A percentile compares a stretch with the other conserved stretches of the same genome.
Evolutionary conservation across 2,329 filamentous ascomycete genomes (phyloP).

Genomic region (Paraphaeosphaeria minitans): DNA sequence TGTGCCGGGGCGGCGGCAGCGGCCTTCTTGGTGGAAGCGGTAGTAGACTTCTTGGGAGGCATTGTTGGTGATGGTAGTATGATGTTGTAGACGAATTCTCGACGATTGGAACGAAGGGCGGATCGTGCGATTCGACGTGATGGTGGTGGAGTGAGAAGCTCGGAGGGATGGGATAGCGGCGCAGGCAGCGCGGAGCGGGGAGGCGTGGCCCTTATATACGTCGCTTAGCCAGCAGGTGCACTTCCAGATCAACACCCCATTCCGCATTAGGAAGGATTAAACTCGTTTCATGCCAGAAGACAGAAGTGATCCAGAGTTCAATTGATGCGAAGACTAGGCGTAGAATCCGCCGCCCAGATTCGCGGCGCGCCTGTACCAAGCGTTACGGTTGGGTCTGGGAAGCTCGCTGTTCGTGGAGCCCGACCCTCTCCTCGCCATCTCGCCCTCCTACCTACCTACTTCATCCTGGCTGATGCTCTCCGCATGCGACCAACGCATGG

Average conservation of each 20-base stretch:
- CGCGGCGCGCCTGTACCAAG: conserved; percentile 1
- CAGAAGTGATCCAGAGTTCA: conserved; percentile 3
- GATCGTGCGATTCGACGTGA: conserved; percentile 26
- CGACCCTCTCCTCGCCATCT: conserved; percentile 5
- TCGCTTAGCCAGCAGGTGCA: conserved; percentile 30
- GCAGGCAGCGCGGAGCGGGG: conserved; percentile 33
- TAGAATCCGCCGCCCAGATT: conserved; percentile 5
- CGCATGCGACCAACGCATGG: neutral
- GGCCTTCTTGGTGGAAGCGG: conserved; percentile 64
- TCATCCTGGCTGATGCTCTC: neutral
- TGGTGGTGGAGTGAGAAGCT: conserved; percentile 29
- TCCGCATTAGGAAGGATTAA: conserved; percentile 40
- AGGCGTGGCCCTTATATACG: conserved; percentile 38
- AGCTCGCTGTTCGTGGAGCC: conserved; percentile 10
- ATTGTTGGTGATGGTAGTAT: conserved; percentile 53
- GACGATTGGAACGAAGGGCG: conserved; percentile 44
- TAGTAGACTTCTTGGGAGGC: conserved; percentile 68
- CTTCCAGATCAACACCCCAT: conserved; percentile 38
- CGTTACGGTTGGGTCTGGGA: conserved; percentile 29
- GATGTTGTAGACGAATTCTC: conserved; percentile 28
- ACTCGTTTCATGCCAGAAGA: conserved; percentile 11
- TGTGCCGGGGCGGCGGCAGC: conserved; percentile 60
- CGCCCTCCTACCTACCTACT: neutral
- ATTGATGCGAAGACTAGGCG: conserved; percentile 6
- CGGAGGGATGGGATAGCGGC: conserved; percentile 28